phyloP scores from a whole-genome alignment of 306 rosid species.

The Geum urbanum region DNA sequence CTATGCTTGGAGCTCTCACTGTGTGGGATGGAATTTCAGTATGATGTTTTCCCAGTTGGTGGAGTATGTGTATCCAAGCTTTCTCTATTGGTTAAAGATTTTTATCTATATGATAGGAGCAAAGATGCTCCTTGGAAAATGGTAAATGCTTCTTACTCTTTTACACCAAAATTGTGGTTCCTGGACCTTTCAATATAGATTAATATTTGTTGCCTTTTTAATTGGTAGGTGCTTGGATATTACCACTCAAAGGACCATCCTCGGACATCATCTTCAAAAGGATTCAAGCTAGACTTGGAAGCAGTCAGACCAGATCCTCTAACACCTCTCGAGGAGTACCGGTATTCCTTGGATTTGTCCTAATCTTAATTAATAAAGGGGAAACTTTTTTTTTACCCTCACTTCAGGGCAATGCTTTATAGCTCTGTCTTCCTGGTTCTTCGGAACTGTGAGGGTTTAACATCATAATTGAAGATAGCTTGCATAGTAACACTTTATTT shows the following conservation, averaged over 20 bases:
- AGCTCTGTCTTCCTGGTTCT: not conserved
- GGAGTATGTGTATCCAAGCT: conserved; percentile 67
- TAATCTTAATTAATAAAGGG: not conserved
- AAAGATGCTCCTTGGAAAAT: conserved; percentile 86
- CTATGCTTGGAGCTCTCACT: conserved; percentile 58
- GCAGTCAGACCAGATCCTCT: conserved; percentile 92
- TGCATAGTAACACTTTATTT: not conserved
- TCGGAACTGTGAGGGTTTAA: not conserved
- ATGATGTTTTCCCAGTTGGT: conserved; percentile 71
- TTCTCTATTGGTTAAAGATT: conserved; percentile 71
- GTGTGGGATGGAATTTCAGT: conserved; percentile 68
- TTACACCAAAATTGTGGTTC: conserved; percentile 9
- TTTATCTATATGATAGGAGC: conserved; percentile 70
- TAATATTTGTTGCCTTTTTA: conserved; percentile 25
- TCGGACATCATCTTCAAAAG: conserved; percentile 74
- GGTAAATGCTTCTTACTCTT: conserved; percentile 43
- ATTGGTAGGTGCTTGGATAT: conserved; percentile 74
- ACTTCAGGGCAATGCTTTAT: not conserved
- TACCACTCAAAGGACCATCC: conserved; percentile 83
- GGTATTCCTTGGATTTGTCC: conserved; percentile 33
- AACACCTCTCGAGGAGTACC: conserved; percentile 93
- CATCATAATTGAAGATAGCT: not conserved
- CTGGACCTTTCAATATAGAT: conserved; percentile 23
- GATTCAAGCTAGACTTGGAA: conserved; percentile 88
- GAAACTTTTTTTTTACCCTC: too few relatives aligned